Evolutionary conservation across 176 grass and related monocot species (phyloP).

Genomic region (Dendrocalamus sinicus): DNA sequence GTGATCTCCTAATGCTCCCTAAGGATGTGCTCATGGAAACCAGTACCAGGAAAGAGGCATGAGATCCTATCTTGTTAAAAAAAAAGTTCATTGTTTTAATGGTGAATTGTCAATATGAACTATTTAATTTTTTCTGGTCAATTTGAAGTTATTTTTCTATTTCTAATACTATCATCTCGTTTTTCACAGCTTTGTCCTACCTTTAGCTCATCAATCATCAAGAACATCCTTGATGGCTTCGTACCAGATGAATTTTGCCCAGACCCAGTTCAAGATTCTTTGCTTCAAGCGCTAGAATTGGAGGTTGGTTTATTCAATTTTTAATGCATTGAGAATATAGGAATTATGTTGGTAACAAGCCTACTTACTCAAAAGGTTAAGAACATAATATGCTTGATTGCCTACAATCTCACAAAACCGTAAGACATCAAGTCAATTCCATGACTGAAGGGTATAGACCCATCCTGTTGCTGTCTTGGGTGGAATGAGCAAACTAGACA

Average conservation of each 20-base stretch:
- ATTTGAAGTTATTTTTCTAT: not conserved
- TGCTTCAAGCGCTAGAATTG: slow-evolving; percentile 81
- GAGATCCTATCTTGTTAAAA: slow-evolving; percentile 20
- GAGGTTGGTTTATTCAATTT: slow-evolving; percentile 67
- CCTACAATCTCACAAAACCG: not conserved
- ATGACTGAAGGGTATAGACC: slow-evolving; percentile 4
- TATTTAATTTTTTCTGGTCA: slow-evolving; percentile 10
- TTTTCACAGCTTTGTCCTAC: slow-evolving; percentile 84
- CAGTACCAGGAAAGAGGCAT: slow-evolving; percentile 78
- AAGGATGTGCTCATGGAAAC: slow-evolving; percentile 92
- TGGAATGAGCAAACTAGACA: not conserved
- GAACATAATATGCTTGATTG: not conserved
- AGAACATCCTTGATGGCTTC: slow-evolving; percentile 71
- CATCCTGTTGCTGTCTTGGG: not conserved
- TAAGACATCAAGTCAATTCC: not conserved
- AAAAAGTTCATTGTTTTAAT: not conserved
- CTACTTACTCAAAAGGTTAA: not conserved
- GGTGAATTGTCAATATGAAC: not conserved
- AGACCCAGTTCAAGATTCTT: slow-evolving; percentile 64
- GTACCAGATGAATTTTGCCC: slow-evolving; percentile 96
- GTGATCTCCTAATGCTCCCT: slow-evolving; percentile 98
- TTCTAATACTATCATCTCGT: slow-evolving; percentile 12
- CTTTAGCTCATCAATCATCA: slow-evolving; percentile 86
- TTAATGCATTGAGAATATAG: not conserved
- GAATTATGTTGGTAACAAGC: not conserved